phyloP scores from a whole-genome alignment of 2,329 filamentous ascomycete genomes.

The Aotearoamyces nothofagi region DNA sequence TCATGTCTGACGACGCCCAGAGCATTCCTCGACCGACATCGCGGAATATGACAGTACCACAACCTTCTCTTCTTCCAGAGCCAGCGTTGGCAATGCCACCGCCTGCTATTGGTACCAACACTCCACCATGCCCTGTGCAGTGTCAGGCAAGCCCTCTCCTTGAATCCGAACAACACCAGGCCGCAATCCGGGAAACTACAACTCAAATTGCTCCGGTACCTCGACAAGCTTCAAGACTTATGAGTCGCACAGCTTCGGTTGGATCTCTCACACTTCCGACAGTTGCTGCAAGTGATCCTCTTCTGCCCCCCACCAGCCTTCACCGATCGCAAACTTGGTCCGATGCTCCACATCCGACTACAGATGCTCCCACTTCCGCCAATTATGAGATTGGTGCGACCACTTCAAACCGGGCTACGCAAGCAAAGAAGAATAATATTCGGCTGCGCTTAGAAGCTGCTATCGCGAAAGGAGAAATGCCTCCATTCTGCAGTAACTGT shows the following conservation, averaged over 20 bases:
- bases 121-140: not conserved
- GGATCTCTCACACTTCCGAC: conserved; percentile 18
- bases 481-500: conserved; percentile 82
- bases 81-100: not conserved
- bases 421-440: conserved; percentile 16
- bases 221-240: conserved; percentile 26
- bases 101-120: not conserved
- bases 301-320: conserved; percentile 23
- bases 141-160: not conserved
- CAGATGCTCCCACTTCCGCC: conserved; percentile 16
- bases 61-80: not conserved
- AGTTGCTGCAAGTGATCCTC: conserved; percentile 35
- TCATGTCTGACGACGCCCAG: conserved; percentile 16
- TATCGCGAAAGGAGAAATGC: conserved; percentile 68
- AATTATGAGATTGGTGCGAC: not conserved
- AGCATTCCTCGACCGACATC: conserved; percentile 7
- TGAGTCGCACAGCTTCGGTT: conserved; percentile 15
- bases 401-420: conserved; percentile 7
- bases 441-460: conserved; percentile 42
- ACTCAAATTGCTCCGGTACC: conserved; percentile 17
- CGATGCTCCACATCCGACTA: conserved; percentile 27
- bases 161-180: not conserved
- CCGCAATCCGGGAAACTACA: not conserved
- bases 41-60: not conserved
- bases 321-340: conserved; percentile 27